These are phyloP conservation scores for Mrakiaceae sp. DNA, from an alignment of 1,284 basidiomycete species.

Conservation along the genomic window DNA sequence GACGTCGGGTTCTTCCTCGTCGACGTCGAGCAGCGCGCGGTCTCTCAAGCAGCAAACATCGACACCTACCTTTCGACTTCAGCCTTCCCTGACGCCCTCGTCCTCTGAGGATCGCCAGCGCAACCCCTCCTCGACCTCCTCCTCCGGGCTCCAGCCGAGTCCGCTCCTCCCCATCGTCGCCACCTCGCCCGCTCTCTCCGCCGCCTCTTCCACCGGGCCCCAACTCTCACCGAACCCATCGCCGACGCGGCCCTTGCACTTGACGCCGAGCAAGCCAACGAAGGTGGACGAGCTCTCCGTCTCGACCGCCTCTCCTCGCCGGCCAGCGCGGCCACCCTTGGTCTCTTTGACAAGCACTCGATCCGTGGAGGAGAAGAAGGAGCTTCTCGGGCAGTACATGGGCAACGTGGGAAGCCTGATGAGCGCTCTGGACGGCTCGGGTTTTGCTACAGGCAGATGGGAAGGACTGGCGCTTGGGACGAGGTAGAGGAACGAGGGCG, in stretches of 20 bases:
- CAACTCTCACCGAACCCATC: background rate
- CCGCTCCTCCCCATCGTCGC: background rate
- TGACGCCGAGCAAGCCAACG: background rate
- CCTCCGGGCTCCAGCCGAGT: background rate
- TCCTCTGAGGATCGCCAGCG: background rate
- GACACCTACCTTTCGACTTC: background rate
- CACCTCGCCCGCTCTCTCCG: background rate
- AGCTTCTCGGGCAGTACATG: background rate
- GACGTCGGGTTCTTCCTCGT: background rate
- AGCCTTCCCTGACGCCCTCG: background rate
- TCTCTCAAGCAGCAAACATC: background rate
- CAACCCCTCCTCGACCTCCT: background rate
- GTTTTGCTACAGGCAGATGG: too few species aligned
- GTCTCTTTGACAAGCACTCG: background rate
- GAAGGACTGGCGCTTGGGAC: too few species aligned
- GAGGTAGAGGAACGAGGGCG: too few species aligned
- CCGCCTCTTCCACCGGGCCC: background rate
- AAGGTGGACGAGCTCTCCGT: background rate
- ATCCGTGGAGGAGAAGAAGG: slow-evolving; percentile 7
- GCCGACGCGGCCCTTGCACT: background rate
- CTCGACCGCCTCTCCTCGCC: background rate
- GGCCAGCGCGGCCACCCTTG: too few species aligned
- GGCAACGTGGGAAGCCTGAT: slow-evolving; percentile 5
- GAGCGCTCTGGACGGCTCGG: background rate
- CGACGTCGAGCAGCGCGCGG: background rate